Base-by-base conservation (phyloP, 2,329 filamentous ascomycete genomes). In the Aspergillus uvarum region DNA sequence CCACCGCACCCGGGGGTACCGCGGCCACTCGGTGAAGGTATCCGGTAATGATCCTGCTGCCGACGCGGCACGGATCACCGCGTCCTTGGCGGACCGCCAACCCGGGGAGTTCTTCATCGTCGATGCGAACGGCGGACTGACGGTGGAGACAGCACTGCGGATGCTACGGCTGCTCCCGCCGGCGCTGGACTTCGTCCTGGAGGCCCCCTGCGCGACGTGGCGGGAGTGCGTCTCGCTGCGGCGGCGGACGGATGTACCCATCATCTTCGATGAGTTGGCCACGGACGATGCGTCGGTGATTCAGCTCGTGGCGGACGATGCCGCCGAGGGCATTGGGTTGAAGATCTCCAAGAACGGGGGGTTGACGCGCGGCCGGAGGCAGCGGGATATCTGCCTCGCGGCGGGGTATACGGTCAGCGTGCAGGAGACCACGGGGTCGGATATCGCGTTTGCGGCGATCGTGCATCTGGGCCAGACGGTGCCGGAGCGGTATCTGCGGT, bases 391-490 rank as follows among this genome's bases (percentile, higher is more conserved):
- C 47, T 61, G 61, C 51, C 29, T 68, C n/a, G 65, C 67, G 6
- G 65, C 65, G 11, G 66, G 65, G 6, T 66, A 69, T 54, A 66
- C 61, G 3, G 48, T 70, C 0, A 63, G 58, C 47, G 64, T 71
- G 8, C 68, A 70, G 51, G 69, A 71, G 32, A 66, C 67, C 2
- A 49, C 35, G 11, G 68, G 68, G 5, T 67, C 63, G n/a, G 67
- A 70, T 47, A 69, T 71, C 49, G 50, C 64, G 21, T 72, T 70
- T 66, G 68, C 65, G 31, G 67, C 68, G 4, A 68, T 63, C 60
- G 65, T 64, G n/a, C 64, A 68, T 56, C 38, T 67, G 38, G 65
- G 47, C 1, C 65, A 70, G 54, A 66, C 63, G 0, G 49, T 69
- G 4, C 65, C 65, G 4, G 60, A 56, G 42, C 47, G 56, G 6